Evolutionary conservation across 2,329 filamentous ascomycete species (phyloP).

Genomic region (Paraphaeosphaeria minitans): DNA sequence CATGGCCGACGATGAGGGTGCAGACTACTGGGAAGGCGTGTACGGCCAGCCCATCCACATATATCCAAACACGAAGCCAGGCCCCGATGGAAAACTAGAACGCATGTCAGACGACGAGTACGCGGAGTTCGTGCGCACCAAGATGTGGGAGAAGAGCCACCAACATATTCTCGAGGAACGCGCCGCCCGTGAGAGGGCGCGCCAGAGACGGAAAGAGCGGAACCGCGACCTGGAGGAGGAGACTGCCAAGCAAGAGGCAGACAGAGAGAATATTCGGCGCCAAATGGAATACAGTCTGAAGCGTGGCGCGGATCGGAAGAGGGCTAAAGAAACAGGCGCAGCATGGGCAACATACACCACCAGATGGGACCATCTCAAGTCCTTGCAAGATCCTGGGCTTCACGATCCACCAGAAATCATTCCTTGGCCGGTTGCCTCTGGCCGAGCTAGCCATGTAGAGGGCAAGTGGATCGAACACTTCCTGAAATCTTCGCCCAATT

Average conservation of each 20-base stretch:
- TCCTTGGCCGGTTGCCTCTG: constrained; percentile 76
- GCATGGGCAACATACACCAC: constrained; percentile 69
- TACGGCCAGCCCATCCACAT: constrained; percentile 93
- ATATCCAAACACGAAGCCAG: constrained; percentile 66
- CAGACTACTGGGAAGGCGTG: constrained; percentile 92
- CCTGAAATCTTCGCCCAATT: constrained; percentile 61
- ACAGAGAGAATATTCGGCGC: constrained; percentile 56
- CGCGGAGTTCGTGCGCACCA: constrained; percentile 77
- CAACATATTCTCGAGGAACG: constrained; percentile 81
- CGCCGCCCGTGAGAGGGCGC: constrained; percentile 59
- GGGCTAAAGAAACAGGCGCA: constrained; percentile 59
- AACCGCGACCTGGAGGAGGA: constrained; percentile 48
- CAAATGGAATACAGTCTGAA: constrained; percentile 73
- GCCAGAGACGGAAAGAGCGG: constrained; percentile 53
- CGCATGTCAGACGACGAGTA: constrained; percentile 94
- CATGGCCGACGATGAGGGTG: constrained; percentile 94
- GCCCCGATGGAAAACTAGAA: constrained; percentile 65
- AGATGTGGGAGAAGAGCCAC: constrained; percentile 96
- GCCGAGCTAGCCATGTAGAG: constrained; percentile 61
- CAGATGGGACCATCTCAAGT: constrained; percentile 65
- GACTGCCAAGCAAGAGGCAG: constrained; percentile 50
- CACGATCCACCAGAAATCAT: constrained; percentile 49
- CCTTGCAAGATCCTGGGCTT: constrained; percentile 17
- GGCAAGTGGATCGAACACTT: constrained; percentile 70
- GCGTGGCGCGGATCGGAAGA: constrained; percentile 67